Base-by-base conservation (phyloP, 2,329 filamentous ascomycete genomes). In the Lojkania enalia region DNA sequence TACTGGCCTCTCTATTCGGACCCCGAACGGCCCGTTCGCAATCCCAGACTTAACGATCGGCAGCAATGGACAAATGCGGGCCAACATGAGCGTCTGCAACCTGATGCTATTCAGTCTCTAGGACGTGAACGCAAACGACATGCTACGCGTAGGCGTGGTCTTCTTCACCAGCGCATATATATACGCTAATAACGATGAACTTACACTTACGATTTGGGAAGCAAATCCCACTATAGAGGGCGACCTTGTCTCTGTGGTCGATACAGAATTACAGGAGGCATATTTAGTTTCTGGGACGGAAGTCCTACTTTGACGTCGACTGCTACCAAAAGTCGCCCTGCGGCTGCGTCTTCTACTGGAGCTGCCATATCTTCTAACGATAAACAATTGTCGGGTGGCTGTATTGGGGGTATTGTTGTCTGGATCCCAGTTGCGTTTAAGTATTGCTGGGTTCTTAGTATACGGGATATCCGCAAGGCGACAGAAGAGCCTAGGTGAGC, bases 141-240 rank as follows among this genome's bases (percentile, higher is more conserved):
- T 33, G 16, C 43, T 38, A 12, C n/a, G 29, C n/a, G 18, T 46
- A 9, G 47, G 47, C 16, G 25, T 32, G n/a, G 16, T 27, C 5
- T 43, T 50, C 19, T 41, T 50, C 29, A 42, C 47, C 3, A 13
- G 23, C n/a, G 44, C 44, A 12, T 42, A 42, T 20, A 4, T 50
- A 3, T 25, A 29, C 20, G 38, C 39, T 31, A 44, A 50, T 21
- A 20, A 47, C 21, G 47, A 50, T 12, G 33, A n/a, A 11, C 21
- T 39, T 6, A 33, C 21, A 16, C 43, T 43, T 31, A 47, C 47
- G 7, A 23, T 50, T 14, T 50, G 47, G 47, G 39, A 45, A 20
- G 47, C 47, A 14, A 43, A 38, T 33, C 31, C 43, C 6, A 42
- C 44, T 9, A 39, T 16, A 15, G 44, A 50, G 11, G 41, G 19